Base-by-base conservation (phyloP, 108 stramenopile species). In the Fistulifera solaris region DNA sequence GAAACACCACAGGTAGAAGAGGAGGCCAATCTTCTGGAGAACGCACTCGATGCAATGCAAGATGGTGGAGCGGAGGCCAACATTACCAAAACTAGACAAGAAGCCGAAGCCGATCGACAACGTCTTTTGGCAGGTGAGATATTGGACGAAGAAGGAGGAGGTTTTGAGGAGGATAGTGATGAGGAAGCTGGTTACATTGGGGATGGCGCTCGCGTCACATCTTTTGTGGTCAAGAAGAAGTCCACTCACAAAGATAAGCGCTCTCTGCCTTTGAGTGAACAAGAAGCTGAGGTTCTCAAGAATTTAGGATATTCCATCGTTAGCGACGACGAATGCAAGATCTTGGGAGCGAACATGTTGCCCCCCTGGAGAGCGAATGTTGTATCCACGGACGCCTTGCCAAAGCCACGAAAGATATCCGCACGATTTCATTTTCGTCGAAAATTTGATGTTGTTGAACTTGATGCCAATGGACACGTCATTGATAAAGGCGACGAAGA, bases 401-500 rank as follows among this genome's bases (percentile, higher is more conserved):
- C 42, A 48, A 39, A 41, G 41, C 45, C 46, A 54, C 19, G 39
- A 24, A 47, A 54, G 12, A 38, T 50, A 25, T 27, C 35, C 40
- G 35, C 47, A 27, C 48, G 68, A 68, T 78, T 90, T 38, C 67
- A 68, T 54, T 90, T 90, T 56, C 71, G 70, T 52, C 74, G 75
- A n/a, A 73, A 78, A 39, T 90, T 85, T 52, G 89, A 86, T 60
- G 72, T 90, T 23, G 80, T 90, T 0, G 85, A 90, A 49, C 59
- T 90, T 28, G 85, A 90, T 68, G 70, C 73, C 0, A 57, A 68
- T 52, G 89, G 89, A 11, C 68, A 72, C 55, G 80, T 90, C 13
- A 75, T 90, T 40, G 89, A 90, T 52, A 86, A 86, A 67, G 85
- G 85, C 7, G 90, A 87, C 50, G 82, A 87, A 27, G 85, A 92